Conservation (phyloP, 2,329 filamentous ascomycete species). For the Exophiala xenobiotica region DNA sequence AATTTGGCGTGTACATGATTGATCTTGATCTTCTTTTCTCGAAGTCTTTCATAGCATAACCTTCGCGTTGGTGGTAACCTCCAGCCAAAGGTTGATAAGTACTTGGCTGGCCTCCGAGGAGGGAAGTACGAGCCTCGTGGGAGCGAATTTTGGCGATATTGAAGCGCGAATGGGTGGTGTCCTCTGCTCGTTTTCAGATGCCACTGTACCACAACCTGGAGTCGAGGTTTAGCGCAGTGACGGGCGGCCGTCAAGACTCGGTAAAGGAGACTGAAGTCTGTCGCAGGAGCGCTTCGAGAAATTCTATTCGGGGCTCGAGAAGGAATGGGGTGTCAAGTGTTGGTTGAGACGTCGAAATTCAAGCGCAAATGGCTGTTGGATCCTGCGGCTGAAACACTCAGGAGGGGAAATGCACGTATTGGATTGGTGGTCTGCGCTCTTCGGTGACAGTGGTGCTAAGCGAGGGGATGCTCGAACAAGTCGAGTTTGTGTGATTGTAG, state of each 20-base stretch:
- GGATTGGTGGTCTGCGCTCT: constrained; percentile 11
- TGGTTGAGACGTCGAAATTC: background rate
- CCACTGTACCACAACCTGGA: constrained; percentile 19
- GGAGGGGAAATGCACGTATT: constrained; percentile 9
- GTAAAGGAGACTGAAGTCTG: background rate
- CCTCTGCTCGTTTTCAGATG: constrained; percentile 1
- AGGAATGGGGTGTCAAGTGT: constrained; percentile 1
- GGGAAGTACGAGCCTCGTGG: constrained; percentile 58
- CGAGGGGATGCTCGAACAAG: constrained; percentile 5
- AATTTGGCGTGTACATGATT: constrained; percentile 72
- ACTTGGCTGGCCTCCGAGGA: constrained; percentile 56
- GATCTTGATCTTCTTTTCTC: constrained; percentile 23
- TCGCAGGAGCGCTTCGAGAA: background rate
- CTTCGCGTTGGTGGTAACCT: constrained; percentile 54
- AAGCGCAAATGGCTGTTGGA: constrained; percentile 4
- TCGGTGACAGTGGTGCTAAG: constrained; percentile 3
- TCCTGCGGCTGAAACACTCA: constrained; percentile 21
- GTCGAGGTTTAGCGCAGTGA: constrained; percentile 22
- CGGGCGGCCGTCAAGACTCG: constrained; percentile 11
- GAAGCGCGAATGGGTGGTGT: constrained; percentile 6
- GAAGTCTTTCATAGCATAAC: constrained; percentile 40
- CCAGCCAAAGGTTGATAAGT: constrained; percentile 49
- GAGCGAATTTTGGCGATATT: constrained; percentile 52
- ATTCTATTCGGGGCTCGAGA: background rate
- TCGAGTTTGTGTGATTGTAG: constrained; percentile 2